phyloP scores from a whole-genome alignment of 1,284 basidiomycete genomes.

The Takashimella koratensis region DNA sequence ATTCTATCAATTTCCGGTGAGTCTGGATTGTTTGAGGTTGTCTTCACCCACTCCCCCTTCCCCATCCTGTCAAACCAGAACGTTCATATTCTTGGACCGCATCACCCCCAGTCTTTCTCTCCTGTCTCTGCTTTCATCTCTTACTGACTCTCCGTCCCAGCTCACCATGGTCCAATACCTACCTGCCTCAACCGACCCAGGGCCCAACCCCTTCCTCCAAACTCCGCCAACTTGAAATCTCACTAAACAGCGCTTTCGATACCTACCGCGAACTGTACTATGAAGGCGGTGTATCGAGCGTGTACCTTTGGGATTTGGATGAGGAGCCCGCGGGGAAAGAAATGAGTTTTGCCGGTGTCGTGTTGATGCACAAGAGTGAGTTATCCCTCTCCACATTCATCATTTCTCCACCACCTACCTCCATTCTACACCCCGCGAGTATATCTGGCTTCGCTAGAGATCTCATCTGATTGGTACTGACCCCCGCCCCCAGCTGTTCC shows the following conservation, averaged over 20 bases:
- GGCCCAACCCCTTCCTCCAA: constrained; percentile 79
- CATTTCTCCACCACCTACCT: constrained; percentile 3
- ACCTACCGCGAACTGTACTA: constrained; percentile 98
- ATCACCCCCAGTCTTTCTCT: not conserved
- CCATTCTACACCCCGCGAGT: not conserved
- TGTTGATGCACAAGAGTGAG: constrained; percentile 92
- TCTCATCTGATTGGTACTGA: too few relatives aligned
- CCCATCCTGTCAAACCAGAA: too few relatives aligned
- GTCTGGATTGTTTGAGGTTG: too few relatives aligned
- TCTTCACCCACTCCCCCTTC: too few relatives aligned
- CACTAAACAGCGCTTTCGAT: constrained; percentile 94
- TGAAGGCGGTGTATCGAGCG: constrained; percentile 94
- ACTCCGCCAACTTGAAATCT: constrained; percentile 85
- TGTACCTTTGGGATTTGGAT: constrained; percentile 97
- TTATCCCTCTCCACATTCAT: constrained; percentile 20
- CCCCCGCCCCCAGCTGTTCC: constrained; percentile 10
- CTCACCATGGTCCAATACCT: constrained; percentile 96
- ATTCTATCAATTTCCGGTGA: constrained; percentile 87
- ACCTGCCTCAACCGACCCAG: constrained; percentile 74
- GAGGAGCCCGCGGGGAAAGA: constrained; percentile 58
- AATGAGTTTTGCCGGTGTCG: constrained; percentile 81
- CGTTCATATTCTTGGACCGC: too few relatives aligned
- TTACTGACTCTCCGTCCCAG: constrained; percentile 51
- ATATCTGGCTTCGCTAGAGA: not conserved
- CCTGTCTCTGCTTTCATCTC: not conserved